Evolutionary conservation across 352 stramenopile genomes (phyloP), one percentile per base, ranked within the genome.

Genomic region (Phytophthora kernoviae): DNA sequence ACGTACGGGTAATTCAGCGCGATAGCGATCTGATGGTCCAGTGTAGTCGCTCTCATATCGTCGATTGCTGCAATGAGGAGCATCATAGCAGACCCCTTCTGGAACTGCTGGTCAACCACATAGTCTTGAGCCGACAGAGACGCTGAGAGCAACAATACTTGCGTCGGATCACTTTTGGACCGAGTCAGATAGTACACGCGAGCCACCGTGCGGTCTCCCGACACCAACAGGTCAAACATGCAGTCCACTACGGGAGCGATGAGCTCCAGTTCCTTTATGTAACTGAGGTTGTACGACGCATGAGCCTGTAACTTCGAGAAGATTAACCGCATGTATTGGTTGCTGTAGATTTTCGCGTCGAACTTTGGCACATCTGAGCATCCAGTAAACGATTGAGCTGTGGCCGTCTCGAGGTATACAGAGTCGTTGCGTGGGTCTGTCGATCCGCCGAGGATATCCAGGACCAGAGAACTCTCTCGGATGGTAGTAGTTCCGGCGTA

Each of bases 241-340:
- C 74, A 83, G 45, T 80, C 74, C 15, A 83, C 68, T 1, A 87
- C 40, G 0, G 74, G 77, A 12, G 54, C 43, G 0, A 87, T 51
- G 10, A 87, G 36, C 21, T 84, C 72, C 44, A 61, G 47, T 0
- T 66, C 24, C 4, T 42, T 58, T 11, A 79, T 46, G 18, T 70
- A 66, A 24, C 58, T 62, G 24, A 81, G 34, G 20, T 70, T 68
- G 44, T 73, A 73, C 4, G 37, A 50, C 4, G 47, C 40, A 3
- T 69, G 20, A 2, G 43, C 26, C 20, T 72, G 45, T 5, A 81
- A 9, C 21, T 18, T 65, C 6, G 56, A 39, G 12, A 69, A 71
- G 5, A 70, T 53, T 12, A 59, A 68, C 0, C 73, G 69, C 15
- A 77, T 17, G 39, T 68, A 77, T 11, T 63, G 24, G 27, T 79